Percentiles rank a stretch among this genome's conserved stretches.
These are phyloP conservation scores for Lindgomyces ingoldianus DNA, from an alignment of 495 filamentous ascomycete genomes.

Conservation along the genomic window DNA sequence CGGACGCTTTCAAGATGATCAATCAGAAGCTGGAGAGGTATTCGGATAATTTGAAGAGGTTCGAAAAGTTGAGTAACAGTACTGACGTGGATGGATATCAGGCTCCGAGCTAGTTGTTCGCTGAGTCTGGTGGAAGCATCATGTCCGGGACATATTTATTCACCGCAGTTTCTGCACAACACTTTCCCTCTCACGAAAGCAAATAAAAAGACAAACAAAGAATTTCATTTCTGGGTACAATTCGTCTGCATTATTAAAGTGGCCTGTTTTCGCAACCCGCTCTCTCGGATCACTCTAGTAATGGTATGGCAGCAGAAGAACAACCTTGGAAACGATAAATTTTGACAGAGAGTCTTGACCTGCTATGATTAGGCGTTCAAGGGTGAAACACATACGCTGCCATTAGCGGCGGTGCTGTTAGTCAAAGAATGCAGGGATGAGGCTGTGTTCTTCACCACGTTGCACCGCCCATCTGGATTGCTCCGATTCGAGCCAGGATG, in stretches of 20 bases:
- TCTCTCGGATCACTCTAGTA: no score
- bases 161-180: neutral
- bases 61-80: constrained; percentile 49
- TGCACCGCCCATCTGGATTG: neutral
- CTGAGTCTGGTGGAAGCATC: neutral
- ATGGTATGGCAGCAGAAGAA: no score
- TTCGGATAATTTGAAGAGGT: constrained; percentile 47
- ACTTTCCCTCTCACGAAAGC: no score
- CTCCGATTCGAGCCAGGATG: neutral
- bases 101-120: constrained; percentile 3
- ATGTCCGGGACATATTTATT: neutral
- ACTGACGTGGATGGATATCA: constrained; percentile 53
- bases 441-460: constrained; percentile 9
- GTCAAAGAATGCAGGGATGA: constrained; percentile 4
- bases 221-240: no score
- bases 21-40: constrained; percentile 49
- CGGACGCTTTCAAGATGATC: constrained; percentile 48
- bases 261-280: no score
- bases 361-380: neutral
- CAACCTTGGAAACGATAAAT: no score
- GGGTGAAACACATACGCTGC: neutral
- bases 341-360: no score
- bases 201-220: no score
- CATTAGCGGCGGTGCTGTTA: neutral
- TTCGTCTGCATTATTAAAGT: no score